Evolutionary conservation across 179 eudicot genomes (phyloP).

Genomic region (Nepenthes alata): DNA sequence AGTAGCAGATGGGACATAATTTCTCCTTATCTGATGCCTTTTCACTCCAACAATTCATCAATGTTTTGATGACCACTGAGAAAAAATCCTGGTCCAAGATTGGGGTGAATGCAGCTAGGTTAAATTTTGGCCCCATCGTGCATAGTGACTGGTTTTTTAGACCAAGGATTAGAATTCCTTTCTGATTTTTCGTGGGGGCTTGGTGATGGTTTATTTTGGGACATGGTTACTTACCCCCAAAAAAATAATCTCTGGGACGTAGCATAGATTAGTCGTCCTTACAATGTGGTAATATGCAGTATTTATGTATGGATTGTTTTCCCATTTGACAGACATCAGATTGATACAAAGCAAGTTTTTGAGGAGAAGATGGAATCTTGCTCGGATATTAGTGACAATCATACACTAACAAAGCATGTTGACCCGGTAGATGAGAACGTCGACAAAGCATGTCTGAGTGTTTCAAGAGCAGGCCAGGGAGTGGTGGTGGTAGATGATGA

Average conservation of each 20-base stretch:
- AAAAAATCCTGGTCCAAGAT: too few relatives aligned
- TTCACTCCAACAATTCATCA: too few relatives aligned
- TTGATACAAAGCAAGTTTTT: conserved; percentile 47
- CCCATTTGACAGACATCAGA: conserved; percentile 50
- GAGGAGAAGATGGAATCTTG: conserved; percentile 65
- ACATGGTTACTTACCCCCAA: not conserved
- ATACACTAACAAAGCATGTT: conserved; percentile 72
- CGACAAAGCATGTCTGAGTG: conserved; percentile 81
- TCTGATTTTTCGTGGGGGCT: too few relatives aligned
- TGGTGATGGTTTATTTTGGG: not conserved
- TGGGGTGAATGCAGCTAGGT: too few relatives aligned
- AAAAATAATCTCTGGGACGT: not conserved
- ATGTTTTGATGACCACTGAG: too few relatives aligned
- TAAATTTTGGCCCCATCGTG: too few relatives aligned
- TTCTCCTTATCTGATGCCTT: too few relatives aligned
- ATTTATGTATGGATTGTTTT: conserved; percentile 1
- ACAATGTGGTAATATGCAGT: too few relatives aligned
- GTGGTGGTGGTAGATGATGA: conserved; percentile 33
- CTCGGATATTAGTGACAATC: conserved; percentile 35
- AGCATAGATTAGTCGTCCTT: too few relatives aligned
- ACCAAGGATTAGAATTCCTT: too few relatives aligned
- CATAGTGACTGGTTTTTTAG: too few relatives aligned
- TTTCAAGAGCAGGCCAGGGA: conserved; percentile 53
- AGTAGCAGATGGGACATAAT: too few relatives aligned
- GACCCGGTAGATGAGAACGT: conserved; percentile 80